Conservation (phyloP, 805 yeast genomes). For the Myxozyma vanderwaltii region DNA sequence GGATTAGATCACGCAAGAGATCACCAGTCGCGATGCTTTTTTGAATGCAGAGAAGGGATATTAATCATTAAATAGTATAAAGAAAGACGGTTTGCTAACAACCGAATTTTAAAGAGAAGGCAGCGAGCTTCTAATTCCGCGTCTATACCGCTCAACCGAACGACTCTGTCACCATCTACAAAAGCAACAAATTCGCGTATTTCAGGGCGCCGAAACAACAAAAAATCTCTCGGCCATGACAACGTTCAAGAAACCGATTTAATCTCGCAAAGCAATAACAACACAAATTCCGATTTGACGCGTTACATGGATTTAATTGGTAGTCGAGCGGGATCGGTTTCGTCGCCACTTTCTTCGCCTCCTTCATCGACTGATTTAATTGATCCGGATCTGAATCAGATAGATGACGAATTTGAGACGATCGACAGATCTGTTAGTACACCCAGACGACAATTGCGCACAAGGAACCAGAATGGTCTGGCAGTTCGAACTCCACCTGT, state of each 20-base stretch:
- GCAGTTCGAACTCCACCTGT: not conserved
- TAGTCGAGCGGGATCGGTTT: not conserved
- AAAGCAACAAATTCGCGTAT: not conserved
- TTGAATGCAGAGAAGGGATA: too few relatives aligned
- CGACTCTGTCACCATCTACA: not conserved
- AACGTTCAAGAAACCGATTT: not conserved
- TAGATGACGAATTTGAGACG: too few relatives aligned
- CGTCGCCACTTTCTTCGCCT: conserved; percentile 4
- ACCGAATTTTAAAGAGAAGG: not conserved
- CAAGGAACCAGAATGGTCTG: not conserved
- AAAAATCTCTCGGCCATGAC: not conserved
- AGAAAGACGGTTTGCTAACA: not conserved
- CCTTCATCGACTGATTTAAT: not conserved
- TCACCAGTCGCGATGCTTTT: too few relatives aligned
- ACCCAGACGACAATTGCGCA: not conserved
- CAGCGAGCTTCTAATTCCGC: not conserved
- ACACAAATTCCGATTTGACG: not conserved
- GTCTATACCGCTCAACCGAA: not conserved
- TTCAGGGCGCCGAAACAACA: not conserved
- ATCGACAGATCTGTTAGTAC: too few relatives aligned
- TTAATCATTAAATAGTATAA: too few relatives aligned
- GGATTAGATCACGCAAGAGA: too few relatives aligned
- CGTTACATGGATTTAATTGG: too few relatives aligned
- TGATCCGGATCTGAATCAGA: not conserved
- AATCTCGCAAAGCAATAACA: not conserved